Evolutionary conservation across 495 filamentous ascomycete species (phyloP).

Genomic region (Bacidia rubella): DNA sequence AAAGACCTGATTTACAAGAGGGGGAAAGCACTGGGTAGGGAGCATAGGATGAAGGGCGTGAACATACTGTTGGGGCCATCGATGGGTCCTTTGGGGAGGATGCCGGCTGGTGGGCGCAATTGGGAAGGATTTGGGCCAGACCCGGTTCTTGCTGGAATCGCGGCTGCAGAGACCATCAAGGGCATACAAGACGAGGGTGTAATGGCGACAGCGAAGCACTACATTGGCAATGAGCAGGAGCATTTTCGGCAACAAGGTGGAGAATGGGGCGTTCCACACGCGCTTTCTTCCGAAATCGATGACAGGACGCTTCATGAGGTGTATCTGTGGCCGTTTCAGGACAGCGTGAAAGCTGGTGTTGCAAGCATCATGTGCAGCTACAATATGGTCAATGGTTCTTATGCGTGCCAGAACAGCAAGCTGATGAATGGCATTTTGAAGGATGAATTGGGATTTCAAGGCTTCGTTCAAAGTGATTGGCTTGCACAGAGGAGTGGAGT

Average conservation of each 20-base stretch:
- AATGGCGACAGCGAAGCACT: slow-evolving; percentile 78
- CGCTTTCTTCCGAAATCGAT: slow-evolving; percentile 68
- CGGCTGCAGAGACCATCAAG: slow-evolving; percentile 51
- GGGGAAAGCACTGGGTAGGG: slow-evolving; percentile 52
- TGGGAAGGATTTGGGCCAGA: slow-evolving; percentile 83
- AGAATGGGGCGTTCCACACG: slow-evolving; percentile 57
- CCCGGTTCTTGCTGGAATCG: slow-evolving; percentile 59
- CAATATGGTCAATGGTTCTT: slow-evolving; percentile 82
- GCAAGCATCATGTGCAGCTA: slow-evolving; percentile 82
- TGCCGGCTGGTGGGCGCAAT: slow-evolving; percentile 77
- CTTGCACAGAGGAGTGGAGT: slow-evolving; percentile 77
- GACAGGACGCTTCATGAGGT: slow-evolving; percentile 73
- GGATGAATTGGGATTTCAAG: slow-evolving; percentile 89
- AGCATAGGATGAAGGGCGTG: slow-evolving; percentile 57
- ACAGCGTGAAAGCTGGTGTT: slow-evolving; percentile 76
- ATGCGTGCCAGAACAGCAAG: slow-evolving; percentile 86
- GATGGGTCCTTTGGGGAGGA: slow-evolving; percentile 65
- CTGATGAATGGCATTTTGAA: slow-evolving; percentile 85
- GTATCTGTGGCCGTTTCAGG: slow-evolving; percentile 83
- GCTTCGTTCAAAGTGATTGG: slow-evolving; percentile 91
- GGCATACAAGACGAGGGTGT: slow-evolving; percentile 72
- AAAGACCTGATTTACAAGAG: slow-evolving; percentile 60
- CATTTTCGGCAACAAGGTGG: slow-evolving; percentile 64
- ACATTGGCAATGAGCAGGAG: slow-evolving; percentile 75
- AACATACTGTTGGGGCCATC: slow-evolving; percentile 65